Evolutionary conservation across 257 asterid species (phyloP).

Genomic region (Jasminum sambac): DNA sequence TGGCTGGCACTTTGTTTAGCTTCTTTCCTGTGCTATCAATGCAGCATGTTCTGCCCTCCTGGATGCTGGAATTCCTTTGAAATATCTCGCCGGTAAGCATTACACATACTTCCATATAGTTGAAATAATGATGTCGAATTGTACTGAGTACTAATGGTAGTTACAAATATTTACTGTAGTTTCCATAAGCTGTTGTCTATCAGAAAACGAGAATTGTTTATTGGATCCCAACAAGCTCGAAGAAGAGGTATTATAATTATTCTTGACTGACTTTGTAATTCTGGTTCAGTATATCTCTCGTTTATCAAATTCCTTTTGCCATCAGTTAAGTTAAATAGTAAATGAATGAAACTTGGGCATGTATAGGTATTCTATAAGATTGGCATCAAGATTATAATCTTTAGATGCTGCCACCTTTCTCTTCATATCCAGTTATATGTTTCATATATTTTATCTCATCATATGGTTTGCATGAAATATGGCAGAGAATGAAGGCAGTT

Average conservation of each 20-base stretch:
- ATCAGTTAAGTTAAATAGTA: background rate
- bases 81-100: conserved; percentile 70
- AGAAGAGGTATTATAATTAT: conserved; percentile 60
- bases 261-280: background rate
- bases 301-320: background rate
- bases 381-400: background rate
- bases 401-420: background rate
- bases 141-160: conserved; percentile 19
- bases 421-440: background rate
- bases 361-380: background rate
- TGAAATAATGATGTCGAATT: background rate
- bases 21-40: conserved; percentile 91
- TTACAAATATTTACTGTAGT: conserved; percentile 44
- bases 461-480: conserved; percentile 20
- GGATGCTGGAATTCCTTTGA: conserved; percentile 91
- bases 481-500: conserved; percentile 80
- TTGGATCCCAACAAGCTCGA: conserved; percentile 83
- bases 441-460: background rate
- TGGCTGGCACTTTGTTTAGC: conserved; percentile 60
- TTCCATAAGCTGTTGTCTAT: conserved; percentile 68
- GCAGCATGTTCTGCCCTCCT: conserved; percentile 93
- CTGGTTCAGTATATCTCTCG: background rate
- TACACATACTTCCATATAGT: background rate
- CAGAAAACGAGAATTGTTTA: conserved; percentile 58
- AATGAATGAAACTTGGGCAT: background rate